phyloP scores from a whole-genome alignment of 2,329 filamentous ascomycete species.

The Diaporthe helianthi region DNA sequence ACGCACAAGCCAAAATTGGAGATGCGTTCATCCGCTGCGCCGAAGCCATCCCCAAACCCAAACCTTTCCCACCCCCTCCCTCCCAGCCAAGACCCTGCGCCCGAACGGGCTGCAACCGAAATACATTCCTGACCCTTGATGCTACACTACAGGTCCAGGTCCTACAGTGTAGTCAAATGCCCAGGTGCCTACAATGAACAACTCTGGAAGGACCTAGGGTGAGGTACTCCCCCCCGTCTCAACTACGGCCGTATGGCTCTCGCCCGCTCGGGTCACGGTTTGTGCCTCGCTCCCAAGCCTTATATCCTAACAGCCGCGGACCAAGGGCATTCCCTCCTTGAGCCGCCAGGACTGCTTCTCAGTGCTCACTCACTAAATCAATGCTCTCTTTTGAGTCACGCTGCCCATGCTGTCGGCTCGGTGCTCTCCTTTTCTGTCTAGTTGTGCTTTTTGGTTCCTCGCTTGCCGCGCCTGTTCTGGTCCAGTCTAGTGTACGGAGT shows the following conservation, averaged over 20 bases:
- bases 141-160: too few relatives aligned
- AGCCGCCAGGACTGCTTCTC: neutral
- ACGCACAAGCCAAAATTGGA: neutral
- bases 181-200: neutral
- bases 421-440: constrained; percentile 17
- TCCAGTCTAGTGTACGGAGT: constrained; percentile 15
- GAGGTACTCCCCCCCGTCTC: neutral
- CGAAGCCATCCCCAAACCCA: constrained; percentile 30
- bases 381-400: constrained; percentile 16
- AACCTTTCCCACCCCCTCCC: neutral
- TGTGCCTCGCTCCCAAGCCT: constrained; percentile 17
- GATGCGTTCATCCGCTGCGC: constrained; percentile 30
- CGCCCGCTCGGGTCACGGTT: neutral
- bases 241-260: neutral
- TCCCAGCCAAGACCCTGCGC: constrained; percentile 30
- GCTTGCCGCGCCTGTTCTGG: neutral
- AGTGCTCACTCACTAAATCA: too few relatives aligned
- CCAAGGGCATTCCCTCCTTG: constrained; percentile 32
- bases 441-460: constrained; percentile 6
- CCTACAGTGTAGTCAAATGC: neutral
- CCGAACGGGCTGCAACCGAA: constrained; percentile 14
- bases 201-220: neutral
- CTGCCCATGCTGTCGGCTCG: constrained; percentile 6
- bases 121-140: neutral
- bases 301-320: constrained; percentile 29